Evolutionary conservation across 2,329 filamentous ascomycete genomes (phyloP).

Genomic region (Fusarium foetens): DNA sequence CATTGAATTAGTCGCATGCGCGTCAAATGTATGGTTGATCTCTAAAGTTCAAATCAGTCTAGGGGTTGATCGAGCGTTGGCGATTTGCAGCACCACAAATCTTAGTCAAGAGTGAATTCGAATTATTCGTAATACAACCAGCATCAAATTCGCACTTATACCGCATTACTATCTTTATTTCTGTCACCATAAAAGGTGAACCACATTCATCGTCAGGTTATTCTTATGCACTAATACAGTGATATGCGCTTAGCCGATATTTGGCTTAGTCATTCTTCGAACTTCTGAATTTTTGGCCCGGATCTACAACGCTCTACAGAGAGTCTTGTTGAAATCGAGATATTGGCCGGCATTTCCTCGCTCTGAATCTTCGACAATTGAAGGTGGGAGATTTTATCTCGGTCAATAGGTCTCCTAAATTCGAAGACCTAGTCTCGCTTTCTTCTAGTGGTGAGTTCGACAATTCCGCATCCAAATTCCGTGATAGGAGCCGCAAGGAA

Average conservation of each 20-base stretch:
- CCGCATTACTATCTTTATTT: not conserved
- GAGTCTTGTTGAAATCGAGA: conserved; percentile 19
- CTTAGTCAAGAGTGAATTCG: not conserved
- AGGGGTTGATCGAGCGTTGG: not conserved
- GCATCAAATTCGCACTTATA: not conserved
- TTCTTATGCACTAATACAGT: conserved; percentile 18
- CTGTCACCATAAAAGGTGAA: not conserved
- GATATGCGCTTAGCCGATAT: conserved; percentile 13
- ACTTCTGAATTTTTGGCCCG: conserved; percentile 41
- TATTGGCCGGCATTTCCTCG: conserved; percentile 22
- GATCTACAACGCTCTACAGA: conserved; percentile 12
- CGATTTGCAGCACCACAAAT: not conserved
- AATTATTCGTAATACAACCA: not conserved
- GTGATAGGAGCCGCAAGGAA: not conserved
- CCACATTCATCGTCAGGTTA: not conserved
- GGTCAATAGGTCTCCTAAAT: not conserved
- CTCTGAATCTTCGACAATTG: conserved; percentile 9
- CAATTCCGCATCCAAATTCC: not conserved
- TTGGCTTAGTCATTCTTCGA: conserved; percentile 35
- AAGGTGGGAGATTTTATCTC: conserved; percentile 1
- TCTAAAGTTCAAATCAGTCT: not conserved
- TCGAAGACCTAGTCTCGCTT: not conserved
- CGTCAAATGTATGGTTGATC: not conserved
- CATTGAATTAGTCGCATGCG: not conserved
- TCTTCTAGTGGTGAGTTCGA: conserved; percentile 26